These are phyloP conservation scores for Phytopythium helicoides DNA, from an alignment of 352 stramenopile species.

Conservation along the genomic window DNA sequence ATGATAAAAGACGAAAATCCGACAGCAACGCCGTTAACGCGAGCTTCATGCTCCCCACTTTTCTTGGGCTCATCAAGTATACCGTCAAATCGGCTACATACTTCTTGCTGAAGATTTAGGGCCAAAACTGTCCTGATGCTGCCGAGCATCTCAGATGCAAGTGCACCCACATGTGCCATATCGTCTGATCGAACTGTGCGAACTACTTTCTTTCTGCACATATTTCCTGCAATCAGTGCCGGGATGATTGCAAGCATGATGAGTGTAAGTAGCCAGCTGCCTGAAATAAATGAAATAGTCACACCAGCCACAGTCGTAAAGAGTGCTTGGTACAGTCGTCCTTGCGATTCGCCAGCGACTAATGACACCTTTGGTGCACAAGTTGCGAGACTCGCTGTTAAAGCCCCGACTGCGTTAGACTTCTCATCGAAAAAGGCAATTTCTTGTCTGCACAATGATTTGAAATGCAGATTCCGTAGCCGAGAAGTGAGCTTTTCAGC, in stretches of 20 bases:
- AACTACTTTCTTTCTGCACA: conserved; percentile 43
- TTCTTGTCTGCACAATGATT: too few relatives aligned
- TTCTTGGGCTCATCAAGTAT: conserved; percentile 22
- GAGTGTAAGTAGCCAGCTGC: conserved; percentile 66
- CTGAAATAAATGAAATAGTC: conserved; percentile 58
- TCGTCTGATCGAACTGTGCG: conserved; percentile 14
- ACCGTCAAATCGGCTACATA: conserved; percentile 13
- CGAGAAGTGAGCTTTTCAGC: too few relatives aligned
- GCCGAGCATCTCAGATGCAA: conserved; percentile 43
- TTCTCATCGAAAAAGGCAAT: conserved; percentile 79
- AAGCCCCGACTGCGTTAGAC: conserved; percentile 51
- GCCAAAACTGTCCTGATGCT: conserved; percentile 47
- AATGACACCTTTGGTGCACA: conserved; percentile 29
- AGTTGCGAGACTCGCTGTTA: conserved; percentile 54
- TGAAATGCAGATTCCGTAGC: too few relatives aligned
- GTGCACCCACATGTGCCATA: conserved; percentile 27
- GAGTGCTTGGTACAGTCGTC: conserved; percentile 32
- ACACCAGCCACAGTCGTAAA: conserved; percentile 52
- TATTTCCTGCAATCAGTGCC: conserved; percentile 42
- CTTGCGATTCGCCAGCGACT: conserved; percentile 47
- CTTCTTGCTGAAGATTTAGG: conserved; percentile 30
- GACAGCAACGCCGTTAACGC: conserved; percentile 38
- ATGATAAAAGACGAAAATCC: conserved; percentile 74
- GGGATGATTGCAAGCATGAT: conserved; percentile 68
- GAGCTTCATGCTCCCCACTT: conserved; percentile 27